Evolutionary conservation across 768 basidiomycete genomes (phyloP).

Genomic region (Asterophora parasitica): DNA sequence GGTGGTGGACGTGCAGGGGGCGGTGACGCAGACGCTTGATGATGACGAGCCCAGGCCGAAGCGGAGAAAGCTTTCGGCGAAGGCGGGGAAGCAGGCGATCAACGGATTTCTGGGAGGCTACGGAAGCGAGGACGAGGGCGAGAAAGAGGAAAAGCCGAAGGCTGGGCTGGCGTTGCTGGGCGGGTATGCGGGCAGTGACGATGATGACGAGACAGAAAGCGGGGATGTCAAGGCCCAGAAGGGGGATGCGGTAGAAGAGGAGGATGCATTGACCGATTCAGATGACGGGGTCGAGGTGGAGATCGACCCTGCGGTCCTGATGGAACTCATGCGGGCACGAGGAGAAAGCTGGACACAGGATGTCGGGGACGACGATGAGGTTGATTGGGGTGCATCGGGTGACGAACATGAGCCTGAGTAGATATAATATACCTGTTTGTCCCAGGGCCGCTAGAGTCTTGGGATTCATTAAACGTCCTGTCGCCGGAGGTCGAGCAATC

Average conservation of each 20-base stretch:
- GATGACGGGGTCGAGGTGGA: conserved; percentile 24
- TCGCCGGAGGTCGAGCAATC: conserved; percentile 70
- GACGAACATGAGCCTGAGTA: conserved; percentile 25
- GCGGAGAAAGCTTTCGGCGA: conserved; percentile 49
- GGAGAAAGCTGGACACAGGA: conserved; percentile 23
- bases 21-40: conserved; percentile 27
- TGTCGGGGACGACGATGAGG: conserved; percentile 37
- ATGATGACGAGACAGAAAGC: conserved; percentile 16
- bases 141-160: conserved; percentile 21
- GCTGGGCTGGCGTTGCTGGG: conserved; percentile 35
- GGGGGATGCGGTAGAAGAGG: conserved; percentile 24
- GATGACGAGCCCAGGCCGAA: conserved; percentile 40
- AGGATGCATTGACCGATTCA: conserved; percentile 18
- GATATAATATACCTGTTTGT: neutral
- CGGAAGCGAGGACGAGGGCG: conserved; percentile 44
- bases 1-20: conserved; percentile 52
- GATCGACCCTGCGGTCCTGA: conserved; percentile 36
- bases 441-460: neutral
- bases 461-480: conserved; percentile 49
- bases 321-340: conserved; percentile 37
- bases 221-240: conserved; percentile 28
- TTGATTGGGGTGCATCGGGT: conserved; percentile 46
- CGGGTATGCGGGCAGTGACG: conserved; percentile 49
- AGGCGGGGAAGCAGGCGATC: conserved; percentile 52
- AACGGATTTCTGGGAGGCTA: conserved; percentile 56